Base-by-base conservation (phyloP, 225 moss, liverwort and hornwort species). In the Marchantia polymorpha region DNA sequence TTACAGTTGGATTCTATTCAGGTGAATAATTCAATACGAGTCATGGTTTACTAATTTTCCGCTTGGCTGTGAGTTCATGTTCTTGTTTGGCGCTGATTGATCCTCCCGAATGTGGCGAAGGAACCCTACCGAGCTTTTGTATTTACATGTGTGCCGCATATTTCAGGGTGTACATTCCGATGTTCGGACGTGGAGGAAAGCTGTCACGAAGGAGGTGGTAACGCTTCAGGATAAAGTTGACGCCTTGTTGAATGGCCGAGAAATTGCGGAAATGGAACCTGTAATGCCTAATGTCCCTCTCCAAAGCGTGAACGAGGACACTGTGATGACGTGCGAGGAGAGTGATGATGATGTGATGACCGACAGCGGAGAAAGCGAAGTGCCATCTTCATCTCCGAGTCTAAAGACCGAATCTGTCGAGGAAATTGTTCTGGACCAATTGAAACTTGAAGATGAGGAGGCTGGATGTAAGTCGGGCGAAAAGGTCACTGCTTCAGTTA, bases 101-200 rank as follows among this genome's bases (percentile, higher is more conserved):
- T 39, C 39, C 39, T 39, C 39, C n/a, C n/a, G n/a, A n/a, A 39
- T 39, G 39, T 39, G 39, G 39, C 39, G 39, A 39, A 39, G 39
- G 39, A 39, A 39, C 39, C 39, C 39, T 39, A 2, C 39, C 39
- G 13, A 56, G 56, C 56, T 56, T 3, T 56, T 1, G 19, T 39
- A 56, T 56, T 56, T 56, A 12, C 56, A 12, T 3, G 5, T 13
- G 19, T 56, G 13, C 19, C 19, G 39, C 39, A 5, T 25, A 60
- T 53, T 10, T 54, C 83, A 95, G 86, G 91, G 89, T 25, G 87
- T 89, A 4, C 88, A 87, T 71, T 30, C 83, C 11, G 81, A 81
- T 46, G 91, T 95, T 65, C 85, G 95, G 4, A 85, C 88, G 48
- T 71, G 89, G 66, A 89, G 95, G 63, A 93, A 87, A 73, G 8